A percentile compares a stretch with the other conserved stretches of the same genome.
Conservation (phyloP, 768 basidiomycete species). For the Amanita polypyramis region DNA sequence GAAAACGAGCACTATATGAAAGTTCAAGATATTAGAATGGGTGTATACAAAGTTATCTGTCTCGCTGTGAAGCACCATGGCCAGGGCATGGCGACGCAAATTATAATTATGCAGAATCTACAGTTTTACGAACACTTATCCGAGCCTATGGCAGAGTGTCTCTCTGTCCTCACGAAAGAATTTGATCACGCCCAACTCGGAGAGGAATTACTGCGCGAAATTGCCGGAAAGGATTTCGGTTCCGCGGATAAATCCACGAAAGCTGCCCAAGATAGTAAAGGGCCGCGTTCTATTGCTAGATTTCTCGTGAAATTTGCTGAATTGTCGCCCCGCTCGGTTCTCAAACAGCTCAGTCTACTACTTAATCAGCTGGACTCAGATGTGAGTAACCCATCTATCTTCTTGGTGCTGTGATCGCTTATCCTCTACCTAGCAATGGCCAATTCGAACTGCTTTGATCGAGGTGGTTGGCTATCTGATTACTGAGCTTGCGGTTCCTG, state of each 20-base stretch:
- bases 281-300: conserved; percentile 72
- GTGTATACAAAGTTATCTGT: conserved; percentile 85
- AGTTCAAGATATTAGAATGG: conserved; percentile 49
- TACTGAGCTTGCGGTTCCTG: conserved; percentile 56
- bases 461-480: conserved; percentile 86
- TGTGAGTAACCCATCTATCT: conserved; percentile 29
- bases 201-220: conserved; percentile 86
- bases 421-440: conserved; percentile 58
- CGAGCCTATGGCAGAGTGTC: conserved; percentile 88
- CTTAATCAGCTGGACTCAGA: conserved; percentile 87
- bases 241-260: background rate
- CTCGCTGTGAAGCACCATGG: conserved; percentile 85
- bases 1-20: conserved; percentile 91
- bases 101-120: conserved; percentile 81
- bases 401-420: background rate
- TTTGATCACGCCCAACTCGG: conserved; percentile 85
- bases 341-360: conserved; percentile 85
- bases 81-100: conserved; percentile 78
- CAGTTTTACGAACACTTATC: conserved; percentile 93
- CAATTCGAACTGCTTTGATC: conserved; percentile 91
- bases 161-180: conserved; percentile 69
- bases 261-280: conserved; percentile 70
- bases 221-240: conserved; percentile 66
- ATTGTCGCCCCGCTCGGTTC: conserved; percentile 63
- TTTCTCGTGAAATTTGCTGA: conserved; percentile 82